Conservation (phyloP, 768 basidiomycete genomes). For the Lactifluus volemus region DNA sequence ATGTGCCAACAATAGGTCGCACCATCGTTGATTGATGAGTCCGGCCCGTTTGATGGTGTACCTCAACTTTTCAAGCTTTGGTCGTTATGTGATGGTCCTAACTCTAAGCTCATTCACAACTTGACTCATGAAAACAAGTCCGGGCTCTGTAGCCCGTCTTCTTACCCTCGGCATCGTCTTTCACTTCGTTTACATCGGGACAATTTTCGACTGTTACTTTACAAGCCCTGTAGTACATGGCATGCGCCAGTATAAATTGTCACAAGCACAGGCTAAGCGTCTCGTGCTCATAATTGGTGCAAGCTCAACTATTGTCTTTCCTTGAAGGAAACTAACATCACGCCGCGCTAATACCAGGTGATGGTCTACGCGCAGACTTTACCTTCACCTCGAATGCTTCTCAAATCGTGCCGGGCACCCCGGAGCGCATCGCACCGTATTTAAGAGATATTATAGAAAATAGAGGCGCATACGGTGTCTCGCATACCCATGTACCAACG, state of each 20-base stretch:
- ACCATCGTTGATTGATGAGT: too few species aligned
- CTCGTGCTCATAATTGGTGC: slow-evolving; percentile 74
- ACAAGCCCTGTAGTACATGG: slow-evolving; percentile 75
- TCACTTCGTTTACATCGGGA: slow-evolving; percentile 62
- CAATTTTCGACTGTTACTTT: slow-evolving; percentile 84
- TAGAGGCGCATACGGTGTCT: slow-evolving; percentile 74
- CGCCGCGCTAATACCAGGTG: slow-evolving; percentile 37
- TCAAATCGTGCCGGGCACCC: slow-evolving; percentile 39
- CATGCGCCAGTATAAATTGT: slow-evolving; percentile 49
- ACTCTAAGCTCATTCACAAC: not conserved
- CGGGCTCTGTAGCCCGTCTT: slow-evolving; percentile 27
- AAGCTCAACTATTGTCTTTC: slow-evolving; percentile 12
- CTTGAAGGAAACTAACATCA: not conserved
- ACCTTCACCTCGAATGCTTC: slow-evolving; percentile 60
- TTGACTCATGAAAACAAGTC: slow-evolving; percentile 3
- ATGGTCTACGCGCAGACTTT: slow-evolving; percentile 78
- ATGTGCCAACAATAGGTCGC: too few species aligned
- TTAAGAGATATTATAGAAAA: slow-evolving; percentile 56
- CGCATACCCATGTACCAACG: slow-evolving; percentile 81
- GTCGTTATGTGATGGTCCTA: not conserved
- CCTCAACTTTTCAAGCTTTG: not conserved
- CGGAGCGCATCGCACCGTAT: slow-evolving; percentile 63
- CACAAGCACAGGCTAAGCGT: slow-evolving; percentile 49
- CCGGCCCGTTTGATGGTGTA: not conserved
- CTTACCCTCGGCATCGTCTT: slow-evolving; percentile 64